phyloP scores from a whole-genome alignment of 139 green algal species.

The Edaphochlamys debaryana region DNA sequence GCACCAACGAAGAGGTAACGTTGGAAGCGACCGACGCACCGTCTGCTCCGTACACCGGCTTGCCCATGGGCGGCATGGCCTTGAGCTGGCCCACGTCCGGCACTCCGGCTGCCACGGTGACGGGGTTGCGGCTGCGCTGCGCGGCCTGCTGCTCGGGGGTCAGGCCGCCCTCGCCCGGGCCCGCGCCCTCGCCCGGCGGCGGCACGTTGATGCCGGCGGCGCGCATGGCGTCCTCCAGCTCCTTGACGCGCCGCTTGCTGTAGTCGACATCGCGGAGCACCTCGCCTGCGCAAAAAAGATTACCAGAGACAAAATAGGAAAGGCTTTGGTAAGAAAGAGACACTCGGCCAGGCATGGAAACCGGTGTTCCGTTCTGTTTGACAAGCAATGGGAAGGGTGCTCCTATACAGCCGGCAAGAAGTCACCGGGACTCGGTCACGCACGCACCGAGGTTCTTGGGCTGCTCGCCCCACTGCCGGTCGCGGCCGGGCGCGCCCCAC shows the following conservation, averaged over 20 bases:
- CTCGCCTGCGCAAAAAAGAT: not conserved
- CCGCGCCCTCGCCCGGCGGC: not conserved
- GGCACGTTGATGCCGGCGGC: not conserved
- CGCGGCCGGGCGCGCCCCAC: conserved; percentile 6
- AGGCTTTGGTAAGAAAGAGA: too few species aligned
- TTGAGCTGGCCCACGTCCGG: too few species aligned
- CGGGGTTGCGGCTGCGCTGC: not conserved
- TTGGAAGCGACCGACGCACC: not conserved
- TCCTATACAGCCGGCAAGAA: too few species aligned
- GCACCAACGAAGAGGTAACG: too few species aligned
- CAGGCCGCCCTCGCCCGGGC: not conserved
- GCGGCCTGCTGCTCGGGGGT: not conserved
- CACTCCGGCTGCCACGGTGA: not conserved
- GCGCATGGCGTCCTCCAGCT: not conserved
- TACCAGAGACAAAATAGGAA: too few species aligned
- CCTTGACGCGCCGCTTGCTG: too few species aligned
- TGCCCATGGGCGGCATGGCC: too few species aligned
- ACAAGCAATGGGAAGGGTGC: too few species aligned
- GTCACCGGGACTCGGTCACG: too few species aligned
- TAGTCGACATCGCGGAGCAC: not conserved
- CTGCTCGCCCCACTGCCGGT: not conserved
- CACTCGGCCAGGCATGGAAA: too few species aligned
- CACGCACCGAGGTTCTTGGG: conserved; percentile 6
- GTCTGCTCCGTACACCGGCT: too few species aligned
- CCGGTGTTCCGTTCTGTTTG: too few species aligned